Evolutionary conservation across 2,329 filamentous ascomycete genomes (phyloP).

Genomic region (Beauveria medogensis): DNA sequence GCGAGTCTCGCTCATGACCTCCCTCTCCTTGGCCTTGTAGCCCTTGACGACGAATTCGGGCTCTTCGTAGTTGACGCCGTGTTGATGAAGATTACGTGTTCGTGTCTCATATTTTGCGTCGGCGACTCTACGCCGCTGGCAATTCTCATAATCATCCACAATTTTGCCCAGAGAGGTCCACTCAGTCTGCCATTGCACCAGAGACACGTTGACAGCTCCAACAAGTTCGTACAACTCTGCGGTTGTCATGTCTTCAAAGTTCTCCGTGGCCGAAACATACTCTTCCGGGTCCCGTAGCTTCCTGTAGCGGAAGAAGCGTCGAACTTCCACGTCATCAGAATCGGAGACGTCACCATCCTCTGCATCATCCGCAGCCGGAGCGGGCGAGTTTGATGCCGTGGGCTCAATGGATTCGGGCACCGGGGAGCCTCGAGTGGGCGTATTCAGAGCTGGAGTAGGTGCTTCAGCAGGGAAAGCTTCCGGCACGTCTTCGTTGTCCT

Average conservation of each 20-base stretch:
- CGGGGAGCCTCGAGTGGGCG: slow-evolving; percentile 31
- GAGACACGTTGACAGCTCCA: slow-evolving; percentile 34
- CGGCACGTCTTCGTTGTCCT: slow-evolving; percentile 10
- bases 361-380: slow-evolving; percentile 27
- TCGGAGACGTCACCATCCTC: slow-evolving; percentile 29
- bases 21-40: slow-evolving; percentile 38
- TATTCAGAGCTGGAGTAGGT: slow-evolving; percentile 30
- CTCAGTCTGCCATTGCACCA: slow-evolving; percentile 47
- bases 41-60: slow-evolving; percentile 49
- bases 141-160: slow-evolving; percentile 51
- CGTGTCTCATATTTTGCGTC: slow-evolving; percentile 40
- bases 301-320: slow-evolving; percentile 35
- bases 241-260: slow-evolving; percentile 40
- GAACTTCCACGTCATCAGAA: slow-evolving; percentile 24
- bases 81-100: slow-evolving; percentile 31
- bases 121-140: slow-evolving; percentile 40
- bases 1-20: slow-evolving; percentile 35
- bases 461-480: slow-evolving; percentile 24
- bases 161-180: slow-evolving; percentile 41
- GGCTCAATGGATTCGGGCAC: slow-evolving; percentile 30
- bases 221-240: slow-evolving; percentile 38
- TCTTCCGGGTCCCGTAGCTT: slow-evolving; percentile 44
- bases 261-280: slow-evolving; percentile 39
- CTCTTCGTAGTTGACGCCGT: slow-evolving; percentile 36
- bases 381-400: slow-evolving; percentile 30